Percentiles rank a stretch among this genome's conserved stretches.
These are phyloP conservation scores for Naumovozyma baii DNA, from an alignment of 805 yeast genomes.

Conservation along the genomic window DNA sequence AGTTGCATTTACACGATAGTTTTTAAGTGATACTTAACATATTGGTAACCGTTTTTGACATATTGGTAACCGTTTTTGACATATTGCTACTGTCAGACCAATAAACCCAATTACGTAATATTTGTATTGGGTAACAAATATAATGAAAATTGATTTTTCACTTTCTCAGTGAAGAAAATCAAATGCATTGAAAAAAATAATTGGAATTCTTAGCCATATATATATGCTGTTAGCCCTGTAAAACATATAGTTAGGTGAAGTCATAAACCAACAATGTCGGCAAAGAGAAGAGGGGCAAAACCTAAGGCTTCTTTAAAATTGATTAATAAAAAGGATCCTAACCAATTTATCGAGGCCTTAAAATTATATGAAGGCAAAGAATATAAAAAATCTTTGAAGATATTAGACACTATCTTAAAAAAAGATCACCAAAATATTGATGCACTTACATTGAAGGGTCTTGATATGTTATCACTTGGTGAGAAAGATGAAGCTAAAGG, in stretches of 20 bases:
- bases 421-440: conserved; percentile 70
- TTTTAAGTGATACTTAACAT: too few species aligned
- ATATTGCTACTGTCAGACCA: too few species aligned
- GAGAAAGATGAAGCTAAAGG: conserved; percentile 55
- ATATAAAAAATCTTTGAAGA: conserved; percentile 74
- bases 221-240: not conserved
- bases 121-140: too few species aligned
- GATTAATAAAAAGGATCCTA: conserved; percentile 49
- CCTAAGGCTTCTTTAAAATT: conserved; percentile 9
- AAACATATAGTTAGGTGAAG: too few species aligned
- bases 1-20: too few species aligned
- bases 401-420: conserved; percentile 66
- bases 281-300: conserved; percentile 15
- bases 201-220: not conserved
- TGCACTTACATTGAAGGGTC: conserved; percentile 76
- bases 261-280: not conserved
- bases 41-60: too few species aligned
- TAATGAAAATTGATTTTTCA: too few species aligned
- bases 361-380: conserved; percentile 75
- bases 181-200: not conserved
- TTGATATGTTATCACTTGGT: conserved; percentile 48
- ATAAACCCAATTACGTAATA: too few species aligned
- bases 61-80: too few species aligned
- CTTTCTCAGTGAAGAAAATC: too few species aligned
- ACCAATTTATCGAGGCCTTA: conserved; percentile 70